Percentiles rank a stretch among this genome's conserved stretches.
Conservation (phyloP, 2,329 filamentous ascomycete genomes). For the Oidium heveae region DNA sequence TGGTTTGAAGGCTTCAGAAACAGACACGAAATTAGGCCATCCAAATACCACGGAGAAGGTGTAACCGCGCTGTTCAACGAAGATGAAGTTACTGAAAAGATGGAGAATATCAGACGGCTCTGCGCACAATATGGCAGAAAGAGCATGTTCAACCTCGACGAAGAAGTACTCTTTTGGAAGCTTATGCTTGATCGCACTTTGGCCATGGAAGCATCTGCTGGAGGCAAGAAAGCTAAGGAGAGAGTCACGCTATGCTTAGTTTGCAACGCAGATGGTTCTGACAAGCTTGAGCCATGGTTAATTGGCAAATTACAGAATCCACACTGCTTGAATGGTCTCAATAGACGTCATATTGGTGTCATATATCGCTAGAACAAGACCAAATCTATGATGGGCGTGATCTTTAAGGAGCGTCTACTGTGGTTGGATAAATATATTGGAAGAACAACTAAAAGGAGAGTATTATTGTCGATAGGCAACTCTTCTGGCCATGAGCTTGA, state of each 20-base stretch:
- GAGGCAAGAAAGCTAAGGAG: constrained; percentile 2
- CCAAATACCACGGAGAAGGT: not conserved
- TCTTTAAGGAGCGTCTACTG: constrained; percentile 1
- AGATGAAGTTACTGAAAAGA: not conserved
- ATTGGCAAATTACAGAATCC: constrained; percentile 2
- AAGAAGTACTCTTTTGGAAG: constrained; percentile 2
- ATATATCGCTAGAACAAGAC: constrained; percentile 2
- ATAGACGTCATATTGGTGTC: not conserved
- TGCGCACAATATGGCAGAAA: not conserved
- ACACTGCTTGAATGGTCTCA: constrained; percentile 1
- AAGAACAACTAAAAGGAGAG: not conserved
- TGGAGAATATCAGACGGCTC: not conserved
- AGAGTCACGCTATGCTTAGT: not conserved
- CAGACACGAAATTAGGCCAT: constrained; percentile 1
- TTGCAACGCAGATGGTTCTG: not conserved
- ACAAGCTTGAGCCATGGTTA: constrained; percentile 1
- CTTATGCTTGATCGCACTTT: constrained; percentile 1
- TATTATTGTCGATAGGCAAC: constrained; percentile 1
- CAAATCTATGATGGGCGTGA: constrained; percentile 2
- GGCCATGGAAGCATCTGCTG: not conserved
- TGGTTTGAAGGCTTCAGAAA: constrained; percentile 2
- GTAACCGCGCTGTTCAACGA: not conserved
- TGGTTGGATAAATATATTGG: constrained; percentile 2
- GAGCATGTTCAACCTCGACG: not conserved
- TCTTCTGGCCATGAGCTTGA: not conserved